A percentile compares a stretch with the other conserved stretches of the same genome.
phyloP scores from a whole-genome alignment of 2,329 filamentous ascomycete genomes.

The Bipolaris zeicola region DNA sequence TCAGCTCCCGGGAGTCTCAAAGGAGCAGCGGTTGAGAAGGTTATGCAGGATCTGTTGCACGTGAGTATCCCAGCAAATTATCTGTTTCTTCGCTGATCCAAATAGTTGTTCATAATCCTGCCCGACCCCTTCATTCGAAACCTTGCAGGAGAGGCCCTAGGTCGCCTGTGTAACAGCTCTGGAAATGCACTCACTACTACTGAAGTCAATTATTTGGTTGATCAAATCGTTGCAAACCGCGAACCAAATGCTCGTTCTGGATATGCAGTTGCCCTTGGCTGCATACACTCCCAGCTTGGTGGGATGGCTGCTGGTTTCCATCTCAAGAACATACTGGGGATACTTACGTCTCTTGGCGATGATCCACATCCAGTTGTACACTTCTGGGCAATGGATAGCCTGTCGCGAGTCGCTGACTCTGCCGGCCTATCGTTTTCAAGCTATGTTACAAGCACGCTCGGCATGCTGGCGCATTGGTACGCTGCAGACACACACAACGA shows the following conservation, averaged over 20 bases:
- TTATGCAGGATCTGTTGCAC: conserved; percentile 71
- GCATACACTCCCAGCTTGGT: conserved; percentile 92
- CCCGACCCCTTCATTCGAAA: conserved; percentile 84
- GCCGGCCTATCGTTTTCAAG: conserved; percentile 90
- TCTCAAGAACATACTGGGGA: conserved; percentile 94
- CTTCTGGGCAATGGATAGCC: conserved; percentile 91
- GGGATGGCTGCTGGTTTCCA: conserved; percentile 98
- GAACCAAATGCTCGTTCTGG: conserved; percentile 93
- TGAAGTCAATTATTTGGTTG: conserved; percentile 89
- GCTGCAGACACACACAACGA: conserved; percentile 89
- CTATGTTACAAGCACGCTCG: conserved; percentile 87
- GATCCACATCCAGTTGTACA: conserved; percentile 95
- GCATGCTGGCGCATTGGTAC: conserved; percentile 93
- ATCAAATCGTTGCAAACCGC: conserved; percentile 91
- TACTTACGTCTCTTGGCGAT: conserved; percentile 96
- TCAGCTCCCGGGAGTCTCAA: conserved; percentile 75
- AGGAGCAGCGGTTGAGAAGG: conserved; percentile 76
- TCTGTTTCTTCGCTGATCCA: conserved; percentile 7
- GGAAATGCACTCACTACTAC: conserved; percentile 87
- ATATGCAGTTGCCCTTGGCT: conserved; percentile 90
- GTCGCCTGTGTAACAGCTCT: conserved; percentile 80
- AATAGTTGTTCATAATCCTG: conserved; percentile 73
- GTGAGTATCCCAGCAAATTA: conserved; percentile 59
- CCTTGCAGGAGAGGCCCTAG: conserved; percentile 83
- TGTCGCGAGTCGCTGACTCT: conserved; percentile 86